These are phyloP conservation scores for Colletotrichum tanaceti DNA, from an alignment of 2,329 filamentous ascomycete genomes.

Conservation along the genomic window DNA sequence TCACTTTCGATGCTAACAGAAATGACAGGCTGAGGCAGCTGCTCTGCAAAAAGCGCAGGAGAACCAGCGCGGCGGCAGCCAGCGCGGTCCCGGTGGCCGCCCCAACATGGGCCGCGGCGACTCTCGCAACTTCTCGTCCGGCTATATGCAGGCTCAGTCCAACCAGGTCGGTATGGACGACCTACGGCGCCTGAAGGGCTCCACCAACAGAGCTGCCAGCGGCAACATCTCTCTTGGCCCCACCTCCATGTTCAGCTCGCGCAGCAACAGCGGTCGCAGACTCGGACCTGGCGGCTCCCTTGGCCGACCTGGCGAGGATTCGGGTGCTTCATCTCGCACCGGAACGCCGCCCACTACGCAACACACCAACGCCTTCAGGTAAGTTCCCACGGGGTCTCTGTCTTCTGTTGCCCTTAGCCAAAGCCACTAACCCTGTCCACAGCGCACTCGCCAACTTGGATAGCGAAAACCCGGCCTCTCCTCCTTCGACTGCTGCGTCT, in stretches of 20 bases:
- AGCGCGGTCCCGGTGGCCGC: constrained; percentile 77
- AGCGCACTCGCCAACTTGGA: constrained; percentile 72
- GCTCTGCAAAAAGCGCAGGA: constrained; percentile 87
- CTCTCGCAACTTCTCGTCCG: constrained; percentile 82
- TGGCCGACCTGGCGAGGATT: constrained; percentile 82
- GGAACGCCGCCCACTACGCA: constrained; percentile 83
- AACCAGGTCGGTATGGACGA: constrained; percentile 94
- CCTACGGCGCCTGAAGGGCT: constrained; percentile 81
- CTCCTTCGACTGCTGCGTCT: constrained; percentile 75
- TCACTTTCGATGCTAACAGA: constrained; percentile 43
- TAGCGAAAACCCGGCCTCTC: constrained; percentile 73
- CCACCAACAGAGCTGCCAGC: constrained; percentile 69
- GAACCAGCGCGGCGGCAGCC: constrained; percentile 64
- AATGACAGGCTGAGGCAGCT: constrained; percentile 72
- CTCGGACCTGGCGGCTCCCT: constrained; percentile 80
- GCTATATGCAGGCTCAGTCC: constrained; percentile 77
- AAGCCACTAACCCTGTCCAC: constrained; percentile 46
- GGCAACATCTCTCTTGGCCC: constrained; percentile 79
- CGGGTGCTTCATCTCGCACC: constrained; percentile 86
- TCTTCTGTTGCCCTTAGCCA: no score
- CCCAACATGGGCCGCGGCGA: constrained; percentile 84
- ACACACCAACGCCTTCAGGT: constrained; percentile 95
- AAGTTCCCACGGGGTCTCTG: constrained; percentile 52
- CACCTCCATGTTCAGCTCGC: constrained; percentile 86
- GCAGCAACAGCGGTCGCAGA: constrained; percentile 89